phyloP scores from a whole-genome alignment of 129 eudicot genomes.

The Escallonia rubra region DNA sequence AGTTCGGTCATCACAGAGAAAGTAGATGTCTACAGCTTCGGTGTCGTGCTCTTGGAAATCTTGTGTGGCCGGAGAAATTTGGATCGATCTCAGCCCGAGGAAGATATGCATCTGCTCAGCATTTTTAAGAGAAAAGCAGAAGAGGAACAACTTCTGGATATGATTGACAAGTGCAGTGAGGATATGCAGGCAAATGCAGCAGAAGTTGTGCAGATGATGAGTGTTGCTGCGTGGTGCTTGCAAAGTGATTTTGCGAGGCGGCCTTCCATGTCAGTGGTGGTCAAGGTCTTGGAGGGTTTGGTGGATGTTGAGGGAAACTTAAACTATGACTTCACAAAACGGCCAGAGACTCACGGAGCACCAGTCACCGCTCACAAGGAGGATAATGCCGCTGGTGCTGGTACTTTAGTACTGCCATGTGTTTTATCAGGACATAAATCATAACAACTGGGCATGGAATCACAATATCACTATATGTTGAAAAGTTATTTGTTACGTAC shows the following conservation, averaged over 20 bases:
- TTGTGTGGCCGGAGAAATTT: conserved; percentile 34
- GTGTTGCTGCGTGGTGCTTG: conserved; percentile 41
- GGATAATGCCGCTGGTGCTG: neutral
- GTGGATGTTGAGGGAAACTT: neutral
- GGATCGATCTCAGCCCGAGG: conserved; percentile 31
- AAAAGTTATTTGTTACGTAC: no score
- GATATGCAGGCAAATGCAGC: conserved; percentile 17
- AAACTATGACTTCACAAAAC: neutral
- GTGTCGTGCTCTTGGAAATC: conserved; percentile 31
- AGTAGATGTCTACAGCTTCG: conserved; percentile 48
- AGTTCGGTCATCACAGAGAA: conserved; percentile 35
- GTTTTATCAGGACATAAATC: conserved; percentile 1
- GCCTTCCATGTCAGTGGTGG: conserved; percentile 39
- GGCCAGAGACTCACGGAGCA: neutral
- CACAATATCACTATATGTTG: no score
- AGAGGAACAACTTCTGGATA: conserved; percentile 13
- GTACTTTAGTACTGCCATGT: neutral
- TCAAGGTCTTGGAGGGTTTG: conserved; percentile 40
- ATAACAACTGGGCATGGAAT: no score
- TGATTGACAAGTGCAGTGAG: conserved; percentile 24
- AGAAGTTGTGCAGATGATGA: conserved; percentile 24
- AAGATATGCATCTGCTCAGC: conserved; percentile 17
- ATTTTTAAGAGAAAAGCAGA: conserved; percentile 23
- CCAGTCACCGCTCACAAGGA: no score
- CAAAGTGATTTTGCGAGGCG: conserved; percentile 21